phyloP scores from a whole-genome alignment of 208 protist genomes.

The Trypanosoma melophagium region DNA sequence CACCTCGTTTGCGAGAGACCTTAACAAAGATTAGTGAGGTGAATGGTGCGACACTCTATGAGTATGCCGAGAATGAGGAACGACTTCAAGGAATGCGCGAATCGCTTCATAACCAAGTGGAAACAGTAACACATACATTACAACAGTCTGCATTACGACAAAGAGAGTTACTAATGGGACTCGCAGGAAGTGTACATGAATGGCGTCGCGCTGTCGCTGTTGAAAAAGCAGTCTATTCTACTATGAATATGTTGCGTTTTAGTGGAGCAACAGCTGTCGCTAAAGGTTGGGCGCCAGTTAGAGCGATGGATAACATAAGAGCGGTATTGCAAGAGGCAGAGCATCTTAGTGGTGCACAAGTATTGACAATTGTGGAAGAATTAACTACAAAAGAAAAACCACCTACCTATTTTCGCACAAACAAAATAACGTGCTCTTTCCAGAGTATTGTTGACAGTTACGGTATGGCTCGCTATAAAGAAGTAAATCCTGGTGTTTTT shows the following conservation, averaged over 20 bases:
- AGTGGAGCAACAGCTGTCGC: slow-evolving; percentile 90
- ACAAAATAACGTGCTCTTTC: slow-evolving; percentile 96
- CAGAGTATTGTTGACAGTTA: slow-evolving; percentile 98
- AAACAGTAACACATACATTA: slow-evolving; percentile 76
- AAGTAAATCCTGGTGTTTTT: slow-evolving; percentile 94
- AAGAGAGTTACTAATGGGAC: slow-evolving; percentile 71
- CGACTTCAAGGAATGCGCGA: slow-evolving; percentile 73
- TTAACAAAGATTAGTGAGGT: slow-evolving; percentile 96
- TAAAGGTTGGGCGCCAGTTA: slow-evolving; percentile 92
- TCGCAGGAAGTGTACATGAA: slow-evolving; percentile 67
- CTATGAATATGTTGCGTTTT: slow-evolving; percentile 96
- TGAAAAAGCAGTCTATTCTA: slow-evolving; percentile 96
- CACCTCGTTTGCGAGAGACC: slow-evolving; percentile 82
- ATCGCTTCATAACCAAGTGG: slow-evolving; percentile 64
- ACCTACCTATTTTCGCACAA: slow-evolving; percentile 97
- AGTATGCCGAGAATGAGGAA: slow-evolving; percentile 88
- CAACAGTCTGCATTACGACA: slow-evolving; percentile 68
- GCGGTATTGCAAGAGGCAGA: slow-evolving; percentile 73
- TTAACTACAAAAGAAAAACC: slow-evolving; percentile 88
- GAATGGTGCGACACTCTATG: slow-evolving; percentile 94
- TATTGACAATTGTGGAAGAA: slow-evolving; percentile 92
- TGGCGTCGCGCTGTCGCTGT: slow-evolving; percentile 92
- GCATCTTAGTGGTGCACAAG: slow-evolving; percentile 78
- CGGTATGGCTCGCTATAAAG: slow-evolving; percentile 93
- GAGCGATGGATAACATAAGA: slow-evolving; percentile 74